phyloP scores from a whole-genome alignment of 1,139 yeast genomes.

The Debaryomycetaceae sp. region DNA sequence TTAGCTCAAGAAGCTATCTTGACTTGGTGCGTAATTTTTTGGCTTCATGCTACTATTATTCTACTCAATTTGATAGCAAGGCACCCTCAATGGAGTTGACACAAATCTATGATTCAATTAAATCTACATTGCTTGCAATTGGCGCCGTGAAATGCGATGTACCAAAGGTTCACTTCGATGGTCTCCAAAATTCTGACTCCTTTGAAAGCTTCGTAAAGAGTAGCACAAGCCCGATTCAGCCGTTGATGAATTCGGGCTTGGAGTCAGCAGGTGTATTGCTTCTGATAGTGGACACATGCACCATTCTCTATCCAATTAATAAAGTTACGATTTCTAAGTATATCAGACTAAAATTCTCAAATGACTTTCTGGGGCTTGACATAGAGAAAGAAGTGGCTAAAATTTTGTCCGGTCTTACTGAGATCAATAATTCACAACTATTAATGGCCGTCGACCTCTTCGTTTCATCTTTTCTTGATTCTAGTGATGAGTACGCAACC shows the following conservation, averaged over 20 bases:
- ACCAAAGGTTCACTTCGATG: background rate
- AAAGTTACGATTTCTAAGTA: conserved; percentile 37
- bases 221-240: conserved; percentile 13
- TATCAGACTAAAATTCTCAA: conserved; percentile 27
- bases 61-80: conserved; percentile 13
- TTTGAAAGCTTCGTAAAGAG: conserved; percentile 2
- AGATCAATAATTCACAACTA: conserved; percentile 30
- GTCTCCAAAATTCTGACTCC: background rate
- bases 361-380: conserved; percentile 14
- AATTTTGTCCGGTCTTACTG: conserved; percentile 29
- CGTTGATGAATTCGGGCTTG: conserved; percentile 18
- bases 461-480: conserved; percentile 23
- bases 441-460: conserved; percentile 22
- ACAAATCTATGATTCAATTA: conserved; percentile 28
- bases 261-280: conserved; percentile 18
- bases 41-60: conserved; percentile 26
- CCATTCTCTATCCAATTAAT: conserved; percentile 39
- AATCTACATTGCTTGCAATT: conserved; percentile 17
- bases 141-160: background rate
- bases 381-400: conserved; percentile 24
- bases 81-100: conserved; percentile 27
- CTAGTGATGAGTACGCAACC: conserved; percentile 17
- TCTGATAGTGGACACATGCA: conserved; percentile 35
- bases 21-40: conserved; percentile 11
- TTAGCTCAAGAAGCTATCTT: background rate